A percentile compares a stretch with the other conserved stretches of the same genome.
These are phyloP conservation scores for Gillenia trifoliata DNA, from an alignment of 306 rosid species.

Conservation along the genomic window DNA sequence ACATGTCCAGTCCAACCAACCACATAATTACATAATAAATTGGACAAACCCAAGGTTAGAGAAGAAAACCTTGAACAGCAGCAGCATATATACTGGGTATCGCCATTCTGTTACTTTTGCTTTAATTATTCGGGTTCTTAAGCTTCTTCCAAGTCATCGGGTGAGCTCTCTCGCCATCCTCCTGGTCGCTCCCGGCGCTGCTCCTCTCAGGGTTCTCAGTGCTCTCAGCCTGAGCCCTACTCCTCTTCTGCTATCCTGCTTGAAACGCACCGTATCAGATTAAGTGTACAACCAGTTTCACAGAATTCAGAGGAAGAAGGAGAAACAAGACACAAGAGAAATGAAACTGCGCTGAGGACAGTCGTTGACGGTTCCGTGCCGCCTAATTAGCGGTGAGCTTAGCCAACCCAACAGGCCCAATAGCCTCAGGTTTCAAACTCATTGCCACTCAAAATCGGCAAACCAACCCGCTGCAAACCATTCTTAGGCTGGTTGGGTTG, in stretches of 20 bases:
- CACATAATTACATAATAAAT: too few species aligned
- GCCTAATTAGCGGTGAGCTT: too few species aligned
- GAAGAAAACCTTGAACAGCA: too few species aligned
- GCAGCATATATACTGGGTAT: too few species aligned
- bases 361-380: slow-evolving; percentile 39
- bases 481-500: too few species aligned
- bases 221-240: slow-evolving; percentile 44
- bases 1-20: too few species aligned
- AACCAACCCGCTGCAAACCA: too few species aligned
- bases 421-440: too few species aligned
- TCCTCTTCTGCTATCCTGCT: slow-evolving; percentile 52
- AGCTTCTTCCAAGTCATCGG: slow-evolving; percentile 48
- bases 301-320: neutral
- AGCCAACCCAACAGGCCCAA: too few species aligned
- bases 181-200: slow-evolving; percentile 43
- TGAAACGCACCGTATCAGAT: slow-evolving; percentile 26
- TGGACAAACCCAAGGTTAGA: too few species aligned
- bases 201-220: slow-evolving; percentile 28
- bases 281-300: slow-evolving; percentile 1
- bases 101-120: neutral
- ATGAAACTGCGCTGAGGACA: slow-evolving; percentile 54
- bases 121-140: neutral
- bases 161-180: slow-evolving; percentile 71
- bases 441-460: too few species aligned
- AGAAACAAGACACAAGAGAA: neutral